Conservation (phyloP, 2,329 filamentous ascomycete genomes). For the Raffaelea deltoideospora region DNA sequence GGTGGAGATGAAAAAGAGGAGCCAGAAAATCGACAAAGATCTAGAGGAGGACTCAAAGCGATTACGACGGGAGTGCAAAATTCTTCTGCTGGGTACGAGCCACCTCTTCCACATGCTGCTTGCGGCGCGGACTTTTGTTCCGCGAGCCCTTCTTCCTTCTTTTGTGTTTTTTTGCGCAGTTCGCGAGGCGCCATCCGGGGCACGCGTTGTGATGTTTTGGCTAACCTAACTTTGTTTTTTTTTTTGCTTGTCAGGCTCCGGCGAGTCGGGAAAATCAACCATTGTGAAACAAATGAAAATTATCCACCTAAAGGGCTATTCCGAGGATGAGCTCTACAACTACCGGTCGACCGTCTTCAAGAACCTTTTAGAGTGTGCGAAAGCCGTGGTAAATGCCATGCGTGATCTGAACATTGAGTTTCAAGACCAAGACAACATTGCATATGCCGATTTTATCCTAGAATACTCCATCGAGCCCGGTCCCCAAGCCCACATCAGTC, state of each 20-base stretch:
- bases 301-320: constrained; percentile 96
- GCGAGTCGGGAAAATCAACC: constrained; percentile 96
- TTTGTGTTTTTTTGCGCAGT: too few relatives aligned
- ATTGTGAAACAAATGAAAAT: constrained; percentile 99
- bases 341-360: constrained; percentile 97
- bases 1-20: constrained; percentile 87
- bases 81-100: constrained; percentile 70
- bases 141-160: too few relatives aligned
- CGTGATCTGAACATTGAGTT: constrained; percentile 80
- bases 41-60: constrained; percentile 89
- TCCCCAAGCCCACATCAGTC: constrained; percentile 70
- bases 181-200: too few relatives aligned
- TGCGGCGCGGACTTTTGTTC: too few relatives aligned
- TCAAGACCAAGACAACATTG: constrained; percentile 52
- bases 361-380: constrained; percentile 93
- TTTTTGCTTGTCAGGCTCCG: constrained; percentile 52
- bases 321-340: constrained; percentile 79
- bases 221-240: too few relatives aligned
- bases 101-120: too few relatives aligned
- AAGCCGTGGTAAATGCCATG: constrained; percentile 83
- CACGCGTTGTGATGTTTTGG: too few relatives aligned
- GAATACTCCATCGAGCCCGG: constrained; percentile 85
- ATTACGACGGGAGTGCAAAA: constrained; percentile 96
- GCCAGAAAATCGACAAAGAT: constrained; percentile 85
- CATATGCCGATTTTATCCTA: constrained; percentile 64